Percentiles rank a stretch among this genome's conserved stretches.
Conservation (phyloP, 179 eudicot species). For the Patellifolia procumbens region DNA sequence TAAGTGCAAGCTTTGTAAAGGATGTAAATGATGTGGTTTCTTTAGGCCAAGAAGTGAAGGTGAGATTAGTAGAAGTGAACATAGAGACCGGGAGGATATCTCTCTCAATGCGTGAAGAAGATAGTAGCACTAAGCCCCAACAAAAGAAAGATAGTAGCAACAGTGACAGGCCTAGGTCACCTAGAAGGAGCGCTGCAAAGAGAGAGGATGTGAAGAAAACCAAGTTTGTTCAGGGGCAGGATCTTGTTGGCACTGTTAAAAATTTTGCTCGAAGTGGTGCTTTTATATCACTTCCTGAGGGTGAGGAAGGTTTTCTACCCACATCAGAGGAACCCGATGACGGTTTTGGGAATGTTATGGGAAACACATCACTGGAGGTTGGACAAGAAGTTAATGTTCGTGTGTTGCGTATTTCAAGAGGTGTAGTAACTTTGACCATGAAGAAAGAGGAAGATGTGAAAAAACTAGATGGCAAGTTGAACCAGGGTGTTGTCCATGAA, state of each 20-base stretch:
- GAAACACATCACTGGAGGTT: conserved; percentile 61
- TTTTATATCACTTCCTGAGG: conserved; percentile 82
- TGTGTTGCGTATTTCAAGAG: conserved; percentile 68
- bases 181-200: conserved; percentile 47
- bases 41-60: conserved; percentile 88
- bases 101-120: conserved; percentile 82
- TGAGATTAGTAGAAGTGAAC: conserved; percentile 75
- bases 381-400: conserved; percentile 89
- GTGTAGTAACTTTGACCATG: conserved; percentile 74
- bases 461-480: conserved; percentile 45
- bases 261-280: conserved; percentile 71
- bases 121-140: conserved; percentile 42
- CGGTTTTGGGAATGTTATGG: conserved; percentile 57
- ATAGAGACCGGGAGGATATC: conserved; percentile 77
- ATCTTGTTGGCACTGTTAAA: conserved; percentile 83
- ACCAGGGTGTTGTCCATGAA: conserved; percentile 45
- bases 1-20: conserved; percentile 81
- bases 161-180: conserved; percentile 47
- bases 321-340: conserved; percentile 70
- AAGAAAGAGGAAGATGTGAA: conserved; percentile 61
- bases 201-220: conserved; percentile 48
- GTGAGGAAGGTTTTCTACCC: conserved; percentile 91
- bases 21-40: conserved; percentile 75
- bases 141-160: conserved; percentile 47
- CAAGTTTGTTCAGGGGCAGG: conserved; percentile 81